Evolutionary conservation across 192 early-diverging fungal species (phyloP), one percentile per base, ranked within the genome.

Genomic region (Oehlia diaphana): DNA sequence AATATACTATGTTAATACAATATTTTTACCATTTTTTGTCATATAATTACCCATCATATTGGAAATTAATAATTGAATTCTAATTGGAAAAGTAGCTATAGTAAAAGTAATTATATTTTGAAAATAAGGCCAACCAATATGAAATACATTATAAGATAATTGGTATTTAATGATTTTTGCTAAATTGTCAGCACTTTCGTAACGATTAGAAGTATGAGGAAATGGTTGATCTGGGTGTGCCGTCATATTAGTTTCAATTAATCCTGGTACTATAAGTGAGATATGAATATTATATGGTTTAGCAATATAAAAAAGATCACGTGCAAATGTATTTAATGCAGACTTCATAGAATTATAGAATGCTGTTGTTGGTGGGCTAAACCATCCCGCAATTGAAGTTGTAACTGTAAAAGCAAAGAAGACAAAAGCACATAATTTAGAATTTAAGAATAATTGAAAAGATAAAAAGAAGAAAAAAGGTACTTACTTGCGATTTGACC

Each of bases 401-500:
- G 67, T 79, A 21, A 79, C 74, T 76, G 21, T 63, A n/a, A 26
- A 31, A 31, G 26, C 31, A 31, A 31, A 31, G 31, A 2, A 31
- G 31, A 31, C 2, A 31, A 31, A 31, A 31, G 31, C 31, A 1
- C 9, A 9, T 69, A 44, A 39, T 69, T 39, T 8, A 69, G 35
- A 42, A 14, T 37, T 37, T 37, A 37, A 37, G 37, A 44, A 44
- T 44, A 44, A 44, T 53, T 53, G 14, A 13, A 14, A 53, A 53
- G 3, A 53, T 31, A 31, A 31, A 31, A 53, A 37, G 21, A 5
- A 2, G 19, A 39, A 39, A 8, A 0, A 21, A n/a, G 9, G 4
- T 21, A 79, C 23, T 47, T 66, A 12, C 39, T 68, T 21, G 82
- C 82, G 66, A 83, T 83, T 61, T 83, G 82, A 58, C 82, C 82